phyloP scores from a whole-genome alignment of 73 alveolate genomes.

The Halteria grandinella region DNA sequence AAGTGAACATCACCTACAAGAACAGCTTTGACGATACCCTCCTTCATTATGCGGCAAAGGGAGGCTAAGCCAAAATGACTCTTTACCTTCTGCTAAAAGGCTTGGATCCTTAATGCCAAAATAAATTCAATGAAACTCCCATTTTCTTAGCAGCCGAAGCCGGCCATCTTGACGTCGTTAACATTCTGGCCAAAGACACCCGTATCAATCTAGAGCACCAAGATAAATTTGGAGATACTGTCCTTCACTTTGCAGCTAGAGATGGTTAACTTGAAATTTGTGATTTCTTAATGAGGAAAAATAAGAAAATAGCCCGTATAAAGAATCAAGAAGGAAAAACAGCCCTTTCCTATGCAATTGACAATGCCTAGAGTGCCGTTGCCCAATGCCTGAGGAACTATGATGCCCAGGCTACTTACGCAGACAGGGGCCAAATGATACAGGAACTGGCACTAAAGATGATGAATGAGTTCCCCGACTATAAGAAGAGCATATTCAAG shows the following conservation, averaged over 20 bases:
- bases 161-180: constrained; percentile 70
- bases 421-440: constrained; percentile 49
- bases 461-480: constrained; percentile 68
- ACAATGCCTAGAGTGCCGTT: constrained; percentile 60
- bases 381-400: constrained; percentile 54
- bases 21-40: constrained; percentile 70
- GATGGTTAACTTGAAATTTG: constrained; percentile 69
- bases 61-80: constrained; percentile 69
- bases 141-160: constrained; percentile 72
- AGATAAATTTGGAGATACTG: constrained; percentile 83
- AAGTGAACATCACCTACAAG: constrained; percentile 37
- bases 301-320: constrained; percentile 50
- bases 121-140: constrained; percentile 74
- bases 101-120: constrained; percentile 44
- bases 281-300: constrained; percentile 58
- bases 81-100: constrained; percentile 49
- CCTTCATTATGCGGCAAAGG: constrained; percentile 75
- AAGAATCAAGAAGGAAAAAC: constrained; percentile 76
- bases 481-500: constrained; percentile 56
- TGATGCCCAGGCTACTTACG: constrained; percentile 61
- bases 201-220: constrained; percentile 50
- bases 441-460: constrained; percentile 47
- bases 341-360: constrained; percentile 70
- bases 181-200: constrained; percentile 48
- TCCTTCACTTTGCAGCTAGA: constrained; percentile 75